A percentile compares a stretch with the other conserved stretches of the same genome.
Evolutionary conservation across 345 rosid genomes (phyloP).

Genomic region (Gossypium mustelinum): DNA sequence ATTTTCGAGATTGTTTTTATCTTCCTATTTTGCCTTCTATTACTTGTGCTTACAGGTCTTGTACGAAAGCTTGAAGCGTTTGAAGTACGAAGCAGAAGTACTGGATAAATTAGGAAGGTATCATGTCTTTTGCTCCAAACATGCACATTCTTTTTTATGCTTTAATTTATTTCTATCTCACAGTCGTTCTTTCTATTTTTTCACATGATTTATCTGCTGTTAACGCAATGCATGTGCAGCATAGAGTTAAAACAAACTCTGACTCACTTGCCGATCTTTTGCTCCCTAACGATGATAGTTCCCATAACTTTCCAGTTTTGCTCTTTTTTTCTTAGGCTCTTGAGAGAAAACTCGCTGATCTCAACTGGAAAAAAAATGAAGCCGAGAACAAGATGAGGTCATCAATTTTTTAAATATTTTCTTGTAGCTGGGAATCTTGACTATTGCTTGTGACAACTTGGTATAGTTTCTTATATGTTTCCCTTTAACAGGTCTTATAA

Average conservation of each 20-base stretch:
- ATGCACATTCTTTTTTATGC: neutral
- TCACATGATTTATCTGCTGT: slow-evolving; percentile 9
- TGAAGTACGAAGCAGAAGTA: slow-evolving; percentile 27
- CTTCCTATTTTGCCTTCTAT: neutral
- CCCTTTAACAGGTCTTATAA: too few relatives aligned
- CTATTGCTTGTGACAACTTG: neutral
- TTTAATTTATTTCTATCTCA: neutral
- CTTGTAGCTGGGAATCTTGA: neutral
- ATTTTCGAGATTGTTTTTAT: neutral
- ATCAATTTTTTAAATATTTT: neutral
- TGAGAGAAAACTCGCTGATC: slow-evolving; percentile 18
- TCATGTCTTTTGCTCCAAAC: neutral
- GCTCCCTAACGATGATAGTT: neutral
- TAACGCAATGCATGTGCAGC: slow-evolving; percentile 17
- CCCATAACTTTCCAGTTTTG: neutral
- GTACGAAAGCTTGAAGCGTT: slow-evolving; percentile 16
- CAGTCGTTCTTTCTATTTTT: neutral
- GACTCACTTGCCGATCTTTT: neutral
- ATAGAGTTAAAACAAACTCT: slow-evolving; percentile 23
- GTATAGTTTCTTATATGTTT: neutral
- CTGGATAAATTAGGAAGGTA: slow-evolving; percentile 25
- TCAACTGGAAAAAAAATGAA: slow-evolving; percentile 15
- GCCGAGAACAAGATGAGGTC: slow-evolving; percentile 26
- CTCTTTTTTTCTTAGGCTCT: slow-evolving; percentile 18
- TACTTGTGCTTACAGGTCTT: slow-evolving; percentile 14